phyloP scores from a whole-genome alignment of 2,329 filamentous ascomycete genomes.

The Monosporascus sp. region DNA sequence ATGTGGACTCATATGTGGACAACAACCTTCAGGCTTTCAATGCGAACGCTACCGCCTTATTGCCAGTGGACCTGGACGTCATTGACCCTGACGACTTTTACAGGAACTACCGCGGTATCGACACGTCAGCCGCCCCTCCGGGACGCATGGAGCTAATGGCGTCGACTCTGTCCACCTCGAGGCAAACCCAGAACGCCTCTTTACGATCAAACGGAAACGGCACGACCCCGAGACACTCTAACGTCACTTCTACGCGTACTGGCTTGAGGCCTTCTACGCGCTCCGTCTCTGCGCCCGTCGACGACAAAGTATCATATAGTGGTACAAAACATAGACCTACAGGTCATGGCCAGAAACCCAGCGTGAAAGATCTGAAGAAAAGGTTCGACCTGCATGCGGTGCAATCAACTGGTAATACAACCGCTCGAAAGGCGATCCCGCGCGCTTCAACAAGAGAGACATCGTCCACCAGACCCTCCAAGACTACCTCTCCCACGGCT shows the following conservation, averaged over 20 bases:
- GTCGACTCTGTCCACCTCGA: conserved; percentile 32
- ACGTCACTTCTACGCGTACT: conserved; percentile 34
- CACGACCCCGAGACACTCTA: conserved; percentile 42
- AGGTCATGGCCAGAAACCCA: conserved; percentile 47
- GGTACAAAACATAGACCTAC: conserved; percentile 24
- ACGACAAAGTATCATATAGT: conserved; percentile 33
- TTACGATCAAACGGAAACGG: conserved; percentile 47
- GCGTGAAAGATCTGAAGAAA: conserved; percentile 75
- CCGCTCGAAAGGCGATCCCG: conserved; percentile 30
- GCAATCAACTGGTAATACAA: conserved; percentile 20
- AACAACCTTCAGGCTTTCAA: conserved; percentile 32
- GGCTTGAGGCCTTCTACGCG: conserved; percentile 40
- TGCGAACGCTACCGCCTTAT: conserved; percentile 31
- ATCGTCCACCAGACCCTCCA: conserved; percentile 29
- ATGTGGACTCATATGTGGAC: conserved; percentile 34
- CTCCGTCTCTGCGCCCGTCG: conserved; percentile 52
- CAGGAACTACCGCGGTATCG: conserved; percentile 40
- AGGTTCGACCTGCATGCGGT: conserved; percentile 64
- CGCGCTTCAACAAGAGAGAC: conserved; percentile 31
- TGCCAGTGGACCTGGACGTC: conserved; percentile 36
- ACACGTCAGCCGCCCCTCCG: conserved; percentile 20
- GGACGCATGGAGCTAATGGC: conserved; percentile 35
- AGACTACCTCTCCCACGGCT: conserved; percentile 20
- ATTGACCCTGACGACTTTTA: conserved; percentile 53
- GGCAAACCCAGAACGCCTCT: conserved; percentile 36